Percentiles rank a stretch among this genome's conserved stretches.
Conservation (phyloP, 2,329 filamentous ascomycete species). For the Aspergillus ochraceus region DNA sequence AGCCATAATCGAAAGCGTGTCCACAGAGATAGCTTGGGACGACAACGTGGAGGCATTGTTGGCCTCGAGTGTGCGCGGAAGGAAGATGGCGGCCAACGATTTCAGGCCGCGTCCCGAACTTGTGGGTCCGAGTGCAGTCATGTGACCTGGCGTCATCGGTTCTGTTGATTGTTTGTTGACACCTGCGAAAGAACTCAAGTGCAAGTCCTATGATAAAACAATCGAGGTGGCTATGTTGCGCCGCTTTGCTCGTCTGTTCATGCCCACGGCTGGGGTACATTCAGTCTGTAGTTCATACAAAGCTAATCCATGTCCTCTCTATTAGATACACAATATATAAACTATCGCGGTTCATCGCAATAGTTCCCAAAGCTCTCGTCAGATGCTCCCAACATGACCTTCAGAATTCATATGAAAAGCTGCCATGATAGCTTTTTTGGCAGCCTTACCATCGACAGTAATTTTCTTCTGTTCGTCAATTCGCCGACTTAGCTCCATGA, state of each 20-base stretch:
- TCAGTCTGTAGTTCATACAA: too few relatives aligned
- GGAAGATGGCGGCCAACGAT: neutral
- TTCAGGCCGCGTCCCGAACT: neutral
- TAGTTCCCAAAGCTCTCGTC: neutral
- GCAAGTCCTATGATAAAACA: too few relatives aligned
- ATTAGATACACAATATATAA: too few relatives aligned
- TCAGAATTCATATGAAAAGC: neutral
- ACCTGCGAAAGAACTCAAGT: too few relatives aligned
- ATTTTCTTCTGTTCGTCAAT: neutral
- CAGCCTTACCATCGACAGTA: neutral
- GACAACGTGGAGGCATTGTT: conserved; percentile 11
- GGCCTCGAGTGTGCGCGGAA: neutral
- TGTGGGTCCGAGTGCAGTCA: neutral
- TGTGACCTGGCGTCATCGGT: neutral
- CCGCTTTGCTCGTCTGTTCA: too few relatives aligned
- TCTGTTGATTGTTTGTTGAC: too few relatives aligned
- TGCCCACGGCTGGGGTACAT: too few relatives aligned
- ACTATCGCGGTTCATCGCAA: too few relatives aligned
- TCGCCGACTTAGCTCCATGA: neutral
- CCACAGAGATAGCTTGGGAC: conserved; percentile 15
- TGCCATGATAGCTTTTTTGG: neutral
- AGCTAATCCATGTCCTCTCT: too few relatives aligned
- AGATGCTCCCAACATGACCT: neutral
- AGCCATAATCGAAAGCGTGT: conserved; percentile 14
- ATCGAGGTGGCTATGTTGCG: too few relatives aligned